These are phyloP conservation scores for Combretum micranthum DNA, from an alignment of 345 rosid species.

Conservation along the genomic window DNA sequence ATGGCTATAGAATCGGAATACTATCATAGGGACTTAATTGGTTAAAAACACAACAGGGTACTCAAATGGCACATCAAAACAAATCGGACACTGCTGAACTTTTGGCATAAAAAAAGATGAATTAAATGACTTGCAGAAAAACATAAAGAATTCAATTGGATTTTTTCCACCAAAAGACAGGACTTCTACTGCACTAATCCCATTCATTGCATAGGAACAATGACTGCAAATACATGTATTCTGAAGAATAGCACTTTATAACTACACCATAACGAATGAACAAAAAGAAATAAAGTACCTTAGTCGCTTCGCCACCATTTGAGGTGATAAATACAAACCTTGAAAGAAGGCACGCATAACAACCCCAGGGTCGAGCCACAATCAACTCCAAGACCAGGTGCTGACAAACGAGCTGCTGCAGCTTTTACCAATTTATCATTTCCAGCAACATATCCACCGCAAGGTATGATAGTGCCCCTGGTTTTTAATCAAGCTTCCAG, in stretches of 20 bases:
- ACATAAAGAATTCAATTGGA: too few species aligned
- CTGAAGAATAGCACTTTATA: not conserved
- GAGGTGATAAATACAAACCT: conserved; percentile 58
- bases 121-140: too few species aligned
- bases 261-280: not conserved
- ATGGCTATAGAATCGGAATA: too few species aligned
- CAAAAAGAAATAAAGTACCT: conserved; percentile 25
- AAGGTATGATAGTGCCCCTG: conserved; percentile 73
- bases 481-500: conserved; percentile 68
- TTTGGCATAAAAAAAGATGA: too few species aligned
- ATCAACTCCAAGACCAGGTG: conserved; percentile 60
- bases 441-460: conserved; percentile 65
- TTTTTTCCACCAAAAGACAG: too few species aligned
- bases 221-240: conserved; percentile 1
- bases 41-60: too few species aligned
- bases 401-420: conserved; percentile 64
- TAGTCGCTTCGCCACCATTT: conserved; percentile 76
- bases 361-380: conserved; percentile 60
- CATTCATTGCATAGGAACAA: conserved; percentile 4
- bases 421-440: conserved; percentile 44
- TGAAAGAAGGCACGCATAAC: conserved; percentile 53
- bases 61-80: too few species aligned
- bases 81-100: too few species aligned
- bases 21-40: too few species aligned
- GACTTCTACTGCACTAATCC: too few species aligned